A percentile compares a stretch with the other conserved stretches of the same genome.
Evolutionary conservation across 441 rosid species (phyloP).

Genomic region (Gossypium schwendimanii): DNA sequence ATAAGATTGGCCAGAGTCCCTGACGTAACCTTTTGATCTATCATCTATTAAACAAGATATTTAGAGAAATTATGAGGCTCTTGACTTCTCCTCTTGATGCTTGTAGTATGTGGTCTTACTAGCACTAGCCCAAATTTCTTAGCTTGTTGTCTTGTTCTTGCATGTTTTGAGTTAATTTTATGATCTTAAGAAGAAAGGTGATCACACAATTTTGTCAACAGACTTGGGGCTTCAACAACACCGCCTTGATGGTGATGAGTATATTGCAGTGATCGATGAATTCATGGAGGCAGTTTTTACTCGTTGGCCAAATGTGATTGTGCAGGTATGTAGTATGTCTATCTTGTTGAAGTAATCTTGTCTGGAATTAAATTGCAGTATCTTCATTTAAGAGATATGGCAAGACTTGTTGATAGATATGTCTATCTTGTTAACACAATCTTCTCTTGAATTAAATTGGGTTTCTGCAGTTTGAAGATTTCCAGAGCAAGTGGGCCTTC

Average conservation of each 20-base stretch:
- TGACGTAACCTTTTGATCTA: neutral
- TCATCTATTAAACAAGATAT: neutral
- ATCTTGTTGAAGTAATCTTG: constrained; percentile 2
- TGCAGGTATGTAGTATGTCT: constrained; percentile 55
- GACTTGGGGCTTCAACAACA: constrained; percentile 92
- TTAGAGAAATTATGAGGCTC: constrained; percentile 7
- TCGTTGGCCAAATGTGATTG: constrained; percentile 97
- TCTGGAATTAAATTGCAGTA: neutral
- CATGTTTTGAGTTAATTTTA: neutral
- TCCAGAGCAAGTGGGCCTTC: constrained; percentile 99
- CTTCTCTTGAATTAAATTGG: constrained; percentile 7
- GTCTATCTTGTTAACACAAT: neutral
- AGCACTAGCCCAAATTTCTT: neutral
- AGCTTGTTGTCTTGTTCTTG: constrained; percentile 1
- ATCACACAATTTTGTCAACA: constrained; percentile 25
- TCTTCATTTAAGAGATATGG: constrained; percentile 12
- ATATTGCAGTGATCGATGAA: constrained; percentile 75
- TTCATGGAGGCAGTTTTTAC: constrained; percentile 99
- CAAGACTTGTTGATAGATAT: neutral
- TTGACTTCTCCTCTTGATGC: neutral
- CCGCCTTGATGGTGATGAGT: constrained; percentile 82
- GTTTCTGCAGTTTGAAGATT: constrained; percentile 86
- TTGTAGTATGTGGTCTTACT: neutral
- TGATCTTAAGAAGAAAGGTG: neutral
- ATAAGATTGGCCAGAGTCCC: neutral